Percentiles rank a stretch among this genome's conserved stretches.
phyloP scores from a whole-genome alignment of 495 filamentous ascomycete genomes.

The Parathielavia hyrcaniae region DNA sequence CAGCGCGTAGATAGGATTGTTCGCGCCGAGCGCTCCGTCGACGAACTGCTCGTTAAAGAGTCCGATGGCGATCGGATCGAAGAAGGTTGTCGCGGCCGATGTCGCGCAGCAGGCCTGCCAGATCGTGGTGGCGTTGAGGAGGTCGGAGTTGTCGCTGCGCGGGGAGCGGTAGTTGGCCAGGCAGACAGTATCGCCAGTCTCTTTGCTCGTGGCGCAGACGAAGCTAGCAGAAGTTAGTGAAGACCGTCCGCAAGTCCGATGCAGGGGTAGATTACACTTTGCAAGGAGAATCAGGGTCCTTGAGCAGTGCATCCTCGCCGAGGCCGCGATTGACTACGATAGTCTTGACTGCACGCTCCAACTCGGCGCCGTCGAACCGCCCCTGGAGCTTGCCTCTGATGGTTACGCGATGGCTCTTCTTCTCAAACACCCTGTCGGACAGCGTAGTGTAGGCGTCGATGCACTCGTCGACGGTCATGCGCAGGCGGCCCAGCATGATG shows the following conservation, averaged over 20 bases:
- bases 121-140: slow-evolving; percentile 38
- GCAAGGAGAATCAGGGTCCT: slow-evolving; percentile 30
- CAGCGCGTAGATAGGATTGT: slow-evolving; percentile 45
- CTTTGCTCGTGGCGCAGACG: slow-evolving; percentile 44
- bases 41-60: slow-evolving; percentile 33
- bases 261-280: slow-evolving; percentile 32
- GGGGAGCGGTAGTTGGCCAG: slow-evolving; percentile 42
- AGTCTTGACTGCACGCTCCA: slow-evolving; percentile 40
- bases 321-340: slow-evolving; percentile 34
- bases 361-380: slow-evolving; percentile 36
- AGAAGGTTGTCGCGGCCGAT: slow-evolving; percentile 43
- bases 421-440: slow-evolving; percentile 34
- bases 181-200: slow-evolving; percentile 38
- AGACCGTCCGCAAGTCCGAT: neutral
- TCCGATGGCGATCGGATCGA: slow-evolving; percentile 42
- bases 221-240: slow-evolving; percentile 35
- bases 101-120: slow-evolving; percentile 46
- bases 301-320: slow-evolving; percentile 37
- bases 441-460: slow-evolving; percentile 42
- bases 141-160: slow-evolving; percentile 33
- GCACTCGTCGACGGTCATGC: slow-evolving; percentile 45
- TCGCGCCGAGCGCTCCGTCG: slow-evolving; percentile 39
- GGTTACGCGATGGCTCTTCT: slow-evolving; percentile 33
- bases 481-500: slow-evolving; percentile 35
- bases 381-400: slow-evolving; percentile 33